Evolutionary conservation across 495 filamentous ascomycete genomes (phyloP), one percentile per base, ranked within the genome.

Genomic region (Evernia prunastri): DNA sequence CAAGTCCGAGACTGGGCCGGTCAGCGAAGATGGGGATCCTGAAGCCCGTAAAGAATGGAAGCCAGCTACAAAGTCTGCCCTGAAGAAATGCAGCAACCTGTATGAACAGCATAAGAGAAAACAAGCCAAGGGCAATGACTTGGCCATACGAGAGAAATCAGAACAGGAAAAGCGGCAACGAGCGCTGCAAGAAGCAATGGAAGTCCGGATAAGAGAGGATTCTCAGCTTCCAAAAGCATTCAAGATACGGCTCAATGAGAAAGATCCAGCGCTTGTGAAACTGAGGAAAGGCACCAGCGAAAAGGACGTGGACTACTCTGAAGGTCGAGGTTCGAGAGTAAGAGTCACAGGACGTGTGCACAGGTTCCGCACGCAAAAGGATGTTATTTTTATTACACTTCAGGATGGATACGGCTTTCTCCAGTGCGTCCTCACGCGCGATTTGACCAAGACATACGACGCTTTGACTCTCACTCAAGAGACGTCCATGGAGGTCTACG

Each of bases 391-490:
- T 76, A 77, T 97, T 67, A 93, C 87, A 15, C 79, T 98, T 42
- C 78, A 86, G 70, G 94, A 97, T 70, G 94, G 94, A 45, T 93
- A 93, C 68, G 93, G 93, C 29, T 86, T 87, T 68, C 78, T 99
- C 65, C 93, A 97, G 80, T 95, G 91, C 67, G 82, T 98, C 67
- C 74, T 99, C 67, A 84, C 89, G 1, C 91, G 91, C 36, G 82
- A 88, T 54, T 79, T 99, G 68, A 87, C 90, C 68, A 94, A 91
- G 80, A 94, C 90, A 35, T 95, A 96, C 79, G 92, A 97, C 75
- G 89, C 90, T 58, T 75, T 96, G 69, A 90, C 88, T 25, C 84
- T 99, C 61, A 92, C 92, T 36, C 85, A 88, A 61, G 95, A 93
- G 74, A 96, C 92, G 27, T 91, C 91, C 39, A 86, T 99, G 65